These are phyloP conservation scores for Bjerkandera adusta DNA, from an alignment of 1,284 basidiomycete species.

Conservation along the genomic window DNA sequence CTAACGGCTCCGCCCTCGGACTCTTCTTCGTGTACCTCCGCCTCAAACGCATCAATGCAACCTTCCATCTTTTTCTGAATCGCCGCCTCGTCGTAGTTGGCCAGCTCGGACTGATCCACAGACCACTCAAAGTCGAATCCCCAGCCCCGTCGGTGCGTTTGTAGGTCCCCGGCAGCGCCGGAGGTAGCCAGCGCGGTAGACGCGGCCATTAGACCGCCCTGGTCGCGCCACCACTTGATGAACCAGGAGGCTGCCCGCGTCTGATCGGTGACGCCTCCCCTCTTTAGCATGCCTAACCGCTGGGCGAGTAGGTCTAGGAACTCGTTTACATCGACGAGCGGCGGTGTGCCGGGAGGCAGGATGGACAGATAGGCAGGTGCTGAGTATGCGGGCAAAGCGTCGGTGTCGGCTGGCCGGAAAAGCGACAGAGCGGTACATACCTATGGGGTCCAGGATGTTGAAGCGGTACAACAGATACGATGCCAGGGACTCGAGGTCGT, in stretches of 20 bases:
- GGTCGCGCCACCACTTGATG: constrained; percentile 81
- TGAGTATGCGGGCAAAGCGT: no score
- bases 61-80: constrained; percentile 68
- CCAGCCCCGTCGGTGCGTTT: constrained; percentile 52
- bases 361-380: constrained; percentile 70
- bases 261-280: constrained; percentile 72
- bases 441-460: constrained; percentile 71
- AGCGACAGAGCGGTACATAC: constrained; percentile 41
- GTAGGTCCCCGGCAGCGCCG: constrained; percentile 1
- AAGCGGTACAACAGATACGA: constrained; percentile 89
- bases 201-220: constrained; percentile 49
- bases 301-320: constrained; percentile 72
- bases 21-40: constrained; percentile 44
- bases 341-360: constrained; percentile 50
- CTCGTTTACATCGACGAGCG: constrained; percentile 55
- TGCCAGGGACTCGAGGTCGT: constrained; percentile 82
- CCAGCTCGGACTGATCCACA: constrained; percentile 29
- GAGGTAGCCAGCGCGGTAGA: constrained; percentile 35
- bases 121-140: constrained; percentile 82
- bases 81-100: constrained; percentile 32
- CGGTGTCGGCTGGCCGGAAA: no score
- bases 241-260: constrained; percentile 78
- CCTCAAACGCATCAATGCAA: constrained; percentile 57
- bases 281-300: constrained; percentile 78
- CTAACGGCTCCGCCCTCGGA: constrained; percentile 57